Conservation (phyloP, 2,329 filamentous ascomycete species). For the Ophioceras dolichostomum region DNA sequence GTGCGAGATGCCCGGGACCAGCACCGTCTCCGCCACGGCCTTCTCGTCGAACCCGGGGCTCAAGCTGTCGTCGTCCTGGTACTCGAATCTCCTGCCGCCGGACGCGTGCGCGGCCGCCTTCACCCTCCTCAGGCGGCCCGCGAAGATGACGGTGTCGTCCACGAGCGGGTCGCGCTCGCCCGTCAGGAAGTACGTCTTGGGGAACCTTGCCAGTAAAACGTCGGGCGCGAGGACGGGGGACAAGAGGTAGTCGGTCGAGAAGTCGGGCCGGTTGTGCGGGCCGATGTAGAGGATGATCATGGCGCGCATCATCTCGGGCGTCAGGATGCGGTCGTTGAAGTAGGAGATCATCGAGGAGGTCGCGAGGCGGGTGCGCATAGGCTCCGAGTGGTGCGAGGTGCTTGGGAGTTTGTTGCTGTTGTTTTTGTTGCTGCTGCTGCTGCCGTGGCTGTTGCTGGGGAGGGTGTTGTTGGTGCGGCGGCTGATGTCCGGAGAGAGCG, state of each 20-base stretch:
- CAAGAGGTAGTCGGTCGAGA: slow-evolving; percentile 79
- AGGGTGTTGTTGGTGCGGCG: background rate
- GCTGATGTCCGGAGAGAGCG: slow-evolving; percentile 3
- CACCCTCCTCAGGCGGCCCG: slow-evolving; percentile 72
- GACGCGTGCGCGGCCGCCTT: slow-evolving; percentile 43
- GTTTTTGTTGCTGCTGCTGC: background rate
- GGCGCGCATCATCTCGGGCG: slow-evolving; percentile 95
- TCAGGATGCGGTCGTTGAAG: slow-evolving; percentile 89
- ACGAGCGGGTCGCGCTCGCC: slow-evolving; percentile 92
- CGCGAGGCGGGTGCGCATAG: slow-evolving; percentile 73
- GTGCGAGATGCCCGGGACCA: slow-evolving; percentile 84
- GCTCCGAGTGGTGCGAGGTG: slow-evolving; percentile 39
- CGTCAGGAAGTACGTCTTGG: slow-evolving; percentile 87
- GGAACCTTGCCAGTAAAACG: slow-evolving; percentile 69
- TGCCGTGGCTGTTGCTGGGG: no score
- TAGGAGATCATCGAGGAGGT: slow-evolving; percentile 98
- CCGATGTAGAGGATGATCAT: slow-evolving; percentile 99
- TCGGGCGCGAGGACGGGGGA: slow-evolving; percentile 87
- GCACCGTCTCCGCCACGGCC: slow-evolving; percentile 66
- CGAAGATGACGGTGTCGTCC: slow-evolving; percentile 94
- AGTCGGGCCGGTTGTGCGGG: slow-evolving; percentile 85
- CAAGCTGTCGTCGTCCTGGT: slow-evolving; percentile 27
- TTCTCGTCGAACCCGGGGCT: slow-evolving; percentile 54
- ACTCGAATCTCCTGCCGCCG: slow-evolving; percentile 41
- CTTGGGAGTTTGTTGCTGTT: slow-evolving; percentile 5